These are phyloP conservation scores for Fusarium nygamai DNA, from an alignment of 2,329 filamentous ascomycete genomes.

Conservation along the genomic window DNA sequence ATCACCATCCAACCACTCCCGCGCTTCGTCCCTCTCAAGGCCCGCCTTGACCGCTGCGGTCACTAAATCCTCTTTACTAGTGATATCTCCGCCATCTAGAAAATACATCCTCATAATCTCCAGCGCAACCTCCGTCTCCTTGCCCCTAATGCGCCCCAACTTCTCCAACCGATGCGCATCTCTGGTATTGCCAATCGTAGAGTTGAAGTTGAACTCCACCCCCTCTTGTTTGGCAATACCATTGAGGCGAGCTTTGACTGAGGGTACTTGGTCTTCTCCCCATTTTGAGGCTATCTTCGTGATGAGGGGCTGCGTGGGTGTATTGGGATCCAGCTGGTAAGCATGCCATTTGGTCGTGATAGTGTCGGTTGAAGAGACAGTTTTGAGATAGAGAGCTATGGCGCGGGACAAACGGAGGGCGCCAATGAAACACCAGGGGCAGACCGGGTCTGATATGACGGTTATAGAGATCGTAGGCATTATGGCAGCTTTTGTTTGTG, in stretches of 20 bases:
- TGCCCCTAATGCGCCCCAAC: slow-evolving; percentile 62
- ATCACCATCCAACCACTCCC: slow-evolving; percentile 63
- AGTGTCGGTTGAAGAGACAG: slow-evolving; percentile 71
- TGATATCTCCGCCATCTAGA: slow-evolving; percentile 72
- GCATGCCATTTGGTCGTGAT: slow-evolving; percentile 81
- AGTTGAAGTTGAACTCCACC: slow-evolving; percentile 75
- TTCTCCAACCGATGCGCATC: slow-evolving; percentile 70
- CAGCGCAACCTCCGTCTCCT: slow-evolving; percentile 69
- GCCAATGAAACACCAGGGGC: slow-evolving; percentile 83
- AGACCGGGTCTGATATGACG: slow-evolving; percentile 84
- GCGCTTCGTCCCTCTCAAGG: slow-evolving; percentile 61
- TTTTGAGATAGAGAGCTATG: slow-evolving; percentile 72
- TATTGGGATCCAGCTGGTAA: slow-evolving; percentile 81
- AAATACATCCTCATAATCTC: slow-evolving; percentile 74
- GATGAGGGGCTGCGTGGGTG: slow-evolving; percentile 57
- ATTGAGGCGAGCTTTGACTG: slow-evolving; percentile 67
- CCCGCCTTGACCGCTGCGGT: slow-evolving; percentile 64
- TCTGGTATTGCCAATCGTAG: slow-evolving; percentile 55
- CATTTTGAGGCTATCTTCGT: slow-evolving; percentile 71
- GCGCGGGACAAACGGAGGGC: slow-evolving; percentile 78
- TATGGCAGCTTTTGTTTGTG: slow-evolving; percentile 6
- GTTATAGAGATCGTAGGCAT: slow-evolving; percentile 83
- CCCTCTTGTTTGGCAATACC: slow-evolving; percentile 71
- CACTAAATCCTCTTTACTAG: slow-evolving; percentile 61
- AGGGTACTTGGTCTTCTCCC: slow-evolving; percentile 67